Evolutionary conservation across 2,329 filamentous ascomycete genomes (phyloP).

Genomic region (Paracamarosporium sp.): DNA sequence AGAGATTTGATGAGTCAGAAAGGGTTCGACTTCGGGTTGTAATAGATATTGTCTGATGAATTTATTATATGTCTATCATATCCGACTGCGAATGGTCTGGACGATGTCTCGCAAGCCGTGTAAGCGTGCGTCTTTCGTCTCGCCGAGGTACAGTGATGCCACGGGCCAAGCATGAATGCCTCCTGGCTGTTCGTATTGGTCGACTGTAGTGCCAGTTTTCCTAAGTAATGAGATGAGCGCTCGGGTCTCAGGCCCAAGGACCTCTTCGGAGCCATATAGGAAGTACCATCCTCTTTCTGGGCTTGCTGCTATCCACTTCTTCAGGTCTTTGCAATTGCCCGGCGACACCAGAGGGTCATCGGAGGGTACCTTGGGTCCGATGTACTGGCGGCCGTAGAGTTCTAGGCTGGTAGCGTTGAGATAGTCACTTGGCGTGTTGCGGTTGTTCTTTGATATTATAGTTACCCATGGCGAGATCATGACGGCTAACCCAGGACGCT

Average conservation of each 20-base stretch:
- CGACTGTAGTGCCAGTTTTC: conserved; percentile 61
- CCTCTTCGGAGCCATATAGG: conserved; percentile 77
- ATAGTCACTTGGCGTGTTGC: conserved; percentile 76
- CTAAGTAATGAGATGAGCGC: conserved; percentile 64
- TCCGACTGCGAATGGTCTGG: conserved; percentile 37
- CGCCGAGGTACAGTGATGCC: conserved; percentile 64
- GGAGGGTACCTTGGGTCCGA: conserved; percentile 57
- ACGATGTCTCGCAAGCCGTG: conserved; percentile 56
- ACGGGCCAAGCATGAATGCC: conserved; percentile 87
- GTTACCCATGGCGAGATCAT: conserved; percentile 84
- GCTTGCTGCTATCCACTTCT: conserved; percentile 71
- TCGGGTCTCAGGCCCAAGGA: conserved; percentile 74
- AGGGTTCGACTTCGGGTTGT: too few relatives aligned
- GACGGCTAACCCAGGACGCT: conserved; percentile 67
- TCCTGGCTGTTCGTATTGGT: conserved; percentile 66
- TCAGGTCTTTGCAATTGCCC: conserved; percentile 69
- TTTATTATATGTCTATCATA: conserved; percentile 19
- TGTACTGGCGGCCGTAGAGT: conserved; percentile 74
- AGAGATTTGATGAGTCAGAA: neutral
- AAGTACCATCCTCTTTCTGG: conserved; percentile 73
- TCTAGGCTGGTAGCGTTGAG: conserved; percentile 71
- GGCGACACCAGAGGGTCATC: conserved; percentile 71
- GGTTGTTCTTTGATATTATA: conserved; percentile 71
- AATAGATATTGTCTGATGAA: neutral
- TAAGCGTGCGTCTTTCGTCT: conserved; percentile 53